Evolutionary conservation across 805 yeast species (phyloP).

Genomic region (Zygosaccharomyces bailii): DNA sequence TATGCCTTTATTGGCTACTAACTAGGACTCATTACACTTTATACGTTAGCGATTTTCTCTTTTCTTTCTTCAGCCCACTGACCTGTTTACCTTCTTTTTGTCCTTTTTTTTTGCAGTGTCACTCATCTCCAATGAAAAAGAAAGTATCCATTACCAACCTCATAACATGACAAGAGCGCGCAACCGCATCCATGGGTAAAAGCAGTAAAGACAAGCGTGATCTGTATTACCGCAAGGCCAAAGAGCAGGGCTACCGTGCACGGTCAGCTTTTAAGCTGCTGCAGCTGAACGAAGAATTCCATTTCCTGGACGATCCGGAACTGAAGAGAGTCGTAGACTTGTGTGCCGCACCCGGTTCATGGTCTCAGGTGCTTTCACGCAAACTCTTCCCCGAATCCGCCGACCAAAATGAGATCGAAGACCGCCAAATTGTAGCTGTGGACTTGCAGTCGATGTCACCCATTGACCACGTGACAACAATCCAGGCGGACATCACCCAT

Average conservation of each 20-base stretch:
- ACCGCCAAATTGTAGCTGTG: constrained; percentile 76
- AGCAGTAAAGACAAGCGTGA: constrained; percentile 94
- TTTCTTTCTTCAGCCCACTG: no score
- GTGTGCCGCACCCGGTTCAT: constrained; percentile 98
- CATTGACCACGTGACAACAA: constrained; percentile 79
- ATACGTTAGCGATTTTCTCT: not conserved
- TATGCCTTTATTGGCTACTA: no score
- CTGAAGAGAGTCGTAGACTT: constrained; percentile 86
- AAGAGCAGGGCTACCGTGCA: constrained; percentile 97
- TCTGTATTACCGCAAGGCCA: constrained; percentile 86
- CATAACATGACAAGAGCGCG: not conserved
- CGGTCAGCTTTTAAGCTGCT: constrained; percentile 91
- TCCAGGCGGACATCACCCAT: constrained; percentile 97
- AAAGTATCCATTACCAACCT: not conserved
- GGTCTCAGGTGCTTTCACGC: constrained; percentile 91
- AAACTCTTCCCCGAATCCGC: constrained; percentile 49
- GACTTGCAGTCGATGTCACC: constrained; percentile 98
- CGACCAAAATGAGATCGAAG: constrained; percentile 21
- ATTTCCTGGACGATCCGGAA: constrained; percentile 58
- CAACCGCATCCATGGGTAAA: constrained; percentile 65
- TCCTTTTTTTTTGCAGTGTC: not conserved
- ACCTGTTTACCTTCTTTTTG: no score
- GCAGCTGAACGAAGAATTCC: constrained; percentile 88
- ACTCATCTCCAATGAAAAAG: not conserved
- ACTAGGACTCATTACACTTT: not conserved